phyloP scores from a whole-genome alignment of 169 alveolate species.

The Plasmodium relictum region DNA sequence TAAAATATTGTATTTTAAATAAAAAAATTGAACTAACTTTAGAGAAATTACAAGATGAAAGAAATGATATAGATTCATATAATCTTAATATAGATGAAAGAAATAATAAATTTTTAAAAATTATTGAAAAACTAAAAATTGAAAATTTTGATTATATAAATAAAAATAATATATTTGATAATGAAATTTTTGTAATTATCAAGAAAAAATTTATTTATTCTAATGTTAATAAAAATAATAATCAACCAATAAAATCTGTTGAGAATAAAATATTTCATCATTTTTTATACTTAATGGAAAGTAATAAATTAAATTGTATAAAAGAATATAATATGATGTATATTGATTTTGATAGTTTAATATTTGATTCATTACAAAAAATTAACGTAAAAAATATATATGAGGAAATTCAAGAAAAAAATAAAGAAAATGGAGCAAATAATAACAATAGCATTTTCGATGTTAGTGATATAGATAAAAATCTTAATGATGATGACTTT shows the following conservation, averaged over 20 bases:
- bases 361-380: conserved; percentile 58
- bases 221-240: neutral
- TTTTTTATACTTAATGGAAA: conserved; percentile 53
- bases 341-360: conserved; percentile 32
- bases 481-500: neutral
- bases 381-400: conserved; percentile 16
- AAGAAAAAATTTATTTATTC: conserved; percentile 14
- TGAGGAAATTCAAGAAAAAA: neutral
- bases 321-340: conserved; percentile 52
- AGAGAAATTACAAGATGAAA: conserved; percentile 33
- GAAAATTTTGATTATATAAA: conserved; percentile 45
- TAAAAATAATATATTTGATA: neutral
- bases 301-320: conserved; percentile 38
- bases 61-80: conserved; percentile 41
- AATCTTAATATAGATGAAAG: conserved; percentile 40
- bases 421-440: neutral
- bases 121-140: conserved; percentile 40
- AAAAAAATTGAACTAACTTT: conserved; percentile 64
- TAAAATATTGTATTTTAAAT: conserved; percentile 60
- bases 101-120: conserved; percentile 20
- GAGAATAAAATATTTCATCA: conserved; percentile 20
- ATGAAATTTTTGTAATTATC: conserved; percentile 19
- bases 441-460: neutral
- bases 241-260: neutral
- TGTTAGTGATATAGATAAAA: neutral